Conservation (phyloP, 73 alveolate species). For the Tetrahymena thermophila region DNA sequence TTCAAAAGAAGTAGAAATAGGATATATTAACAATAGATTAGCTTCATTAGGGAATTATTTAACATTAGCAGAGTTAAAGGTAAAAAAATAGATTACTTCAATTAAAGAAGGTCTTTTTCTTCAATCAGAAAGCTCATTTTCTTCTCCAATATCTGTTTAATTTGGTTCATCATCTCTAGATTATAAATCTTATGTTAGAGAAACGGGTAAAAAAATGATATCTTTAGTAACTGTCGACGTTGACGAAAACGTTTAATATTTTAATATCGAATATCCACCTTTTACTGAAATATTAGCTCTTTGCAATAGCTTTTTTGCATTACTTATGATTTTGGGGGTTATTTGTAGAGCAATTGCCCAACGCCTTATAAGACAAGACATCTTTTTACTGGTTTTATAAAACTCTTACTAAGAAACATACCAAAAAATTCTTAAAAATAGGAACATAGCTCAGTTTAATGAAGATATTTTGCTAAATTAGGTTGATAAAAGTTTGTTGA, state of each 20-base stretch:
- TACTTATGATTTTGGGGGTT: not conserved
- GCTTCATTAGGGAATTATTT: not conserved
- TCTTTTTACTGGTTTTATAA: too few relatives aligned
- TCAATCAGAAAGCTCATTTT: not conserved
- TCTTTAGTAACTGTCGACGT: not conserved
- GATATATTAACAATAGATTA: not conserved
- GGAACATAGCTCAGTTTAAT: too few relatives aligned
- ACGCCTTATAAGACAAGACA: not conserved
- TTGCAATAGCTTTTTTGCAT: not conserved
- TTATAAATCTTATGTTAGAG: not conserved
- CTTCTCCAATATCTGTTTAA: not conserved
- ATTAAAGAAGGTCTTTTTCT: not conserved
- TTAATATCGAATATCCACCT: not conserved
- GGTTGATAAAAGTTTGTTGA: not conserved
- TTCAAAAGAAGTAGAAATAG: not conserved
- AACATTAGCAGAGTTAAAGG: not conserved
- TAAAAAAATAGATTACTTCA: not conserved
- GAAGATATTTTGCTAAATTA: not conserved
- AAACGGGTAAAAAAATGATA: not conserved
- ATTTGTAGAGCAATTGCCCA: not conserved
- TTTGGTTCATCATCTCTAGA: not conserved
- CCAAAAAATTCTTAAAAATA: not conserved
- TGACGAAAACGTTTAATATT: not conserved
- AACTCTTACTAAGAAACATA: not conserved
- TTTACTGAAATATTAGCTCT: not conserved